These are phyloP conservation scores for Globisporangium acanthophoron DNA, from an alignment of 352 stramenopile species.

Conservation along the genomic window DNA sequence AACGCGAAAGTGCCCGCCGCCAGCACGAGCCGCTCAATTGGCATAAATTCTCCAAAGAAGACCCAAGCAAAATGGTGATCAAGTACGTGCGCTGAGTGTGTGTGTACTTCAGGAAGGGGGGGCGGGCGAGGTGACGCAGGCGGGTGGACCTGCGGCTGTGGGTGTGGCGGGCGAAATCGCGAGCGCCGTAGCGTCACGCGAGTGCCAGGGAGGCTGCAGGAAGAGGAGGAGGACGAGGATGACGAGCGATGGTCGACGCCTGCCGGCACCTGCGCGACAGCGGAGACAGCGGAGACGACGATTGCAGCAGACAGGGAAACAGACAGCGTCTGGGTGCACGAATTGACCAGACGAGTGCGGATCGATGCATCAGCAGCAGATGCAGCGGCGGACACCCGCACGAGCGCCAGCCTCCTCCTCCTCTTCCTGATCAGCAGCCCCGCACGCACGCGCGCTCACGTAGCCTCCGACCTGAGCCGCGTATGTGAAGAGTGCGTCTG, in stretches of 20 bases:
- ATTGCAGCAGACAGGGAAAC: background rate
- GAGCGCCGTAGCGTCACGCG: background rate
- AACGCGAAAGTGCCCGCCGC: constrained; percentile 18
- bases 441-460: no score
- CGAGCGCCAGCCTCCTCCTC: background rate
- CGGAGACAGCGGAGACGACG: no score
- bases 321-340: background rate
- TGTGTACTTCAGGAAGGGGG: background rate
- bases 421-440: background rate
- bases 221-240: background rate
- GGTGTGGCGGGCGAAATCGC: background rate
- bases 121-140: background rate
- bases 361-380: background rate
- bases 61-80: constrained; percentile 88
- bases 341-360: no score
- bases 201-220: background rate
- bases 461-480: background rate
- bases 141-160: background rate
- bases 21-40: constrained; percentile 47
- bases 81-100: constrained; percentile 62
- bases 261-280: background rate
- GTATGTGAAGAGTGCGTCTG: background rate
- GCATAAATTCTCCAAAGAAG: constrained; percentile 88
- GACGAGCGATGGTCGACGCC: background rate
- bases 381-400: background rate